Percentiles rank a stretch among this genome's conserved stretches.
Evolutionary conservation across 768 basidiomycete genomes (phyloP).

Genomic region (Russula ochroleuca): DNA sequence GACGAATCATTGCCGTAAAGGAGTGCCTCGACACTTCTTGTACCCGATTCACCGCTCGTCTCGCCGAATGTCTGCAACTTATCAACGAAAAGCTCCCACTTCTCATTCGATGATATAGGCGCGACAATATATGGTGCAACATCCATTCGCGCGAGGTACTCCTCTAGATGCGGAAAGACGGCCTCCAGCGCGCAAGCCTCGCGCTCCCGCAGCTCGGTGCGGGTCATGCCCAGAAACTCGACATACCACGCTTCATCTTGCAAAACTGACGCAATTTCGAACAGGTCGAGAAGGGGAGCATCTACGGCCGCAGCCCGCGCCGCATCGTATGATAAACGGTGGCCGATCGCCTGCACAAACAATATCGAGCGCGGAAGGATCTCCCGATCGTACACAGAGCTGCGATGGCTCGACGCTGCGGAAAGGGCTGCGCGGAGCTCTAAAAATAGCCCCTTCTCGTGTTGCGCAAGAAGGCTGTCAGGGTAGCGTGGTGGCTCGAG

Average conservation of each 20-base stretch:
- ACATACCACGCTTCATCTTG: slow-evolving; percentile 58
- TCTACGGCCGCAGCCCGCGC: slow-evolving; percentile 45
- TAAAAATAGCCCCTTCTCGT: slow-evolving; percentile 39
- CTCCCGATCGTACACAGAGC: slow-evolving; percentile 48
- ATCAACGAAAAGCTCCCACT: slow-evolving; percentile 18
- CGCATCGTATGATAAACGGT: slow-evolving; percentile 56
- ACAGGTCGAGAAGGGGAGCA: slow-evolving; percentile 50
- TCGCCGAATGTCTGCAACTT: slow-evolving; percentile 1
- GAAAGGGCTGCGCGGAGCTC: slow-evolving; percentile 28
- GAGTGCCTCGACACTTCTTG: not conserved
- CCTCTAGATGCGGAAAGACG: slow-evolving; percentile 28
- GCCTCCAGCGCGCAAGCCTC: slow-evolving; percentile 29
- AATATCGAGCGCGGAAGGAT: slow-evolving; percentile 53
- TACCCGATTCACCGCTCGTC: not conserved
- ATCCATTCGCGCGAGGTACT: slow-evolving; percentile 20
- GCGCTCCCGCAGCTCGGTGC: slow-evolving; percentile 41
- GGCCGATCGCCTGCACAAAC: slow-evolving; percentile 58
- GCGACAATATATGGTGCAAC: slow-evolving; percentile 22
- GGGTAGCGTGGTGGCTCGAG: slow-evolving; percentile 44
- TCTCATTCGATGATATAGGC: slow-evolving; percentile 28
- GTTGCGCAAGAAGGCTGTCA: slow-evolving; percentile 51
- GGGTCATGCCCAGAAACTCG: slow-evolving; percentile 46
- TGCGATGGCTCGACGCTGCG: slow-evolving; percentile 38
- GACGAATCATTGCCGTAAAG: not conserved
- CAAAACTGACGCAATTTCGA: slow-evolving; percentile 49